These are phyloP conservation scores for Acrodontium crateriforme DNA, from an alignment of 2,329 filamentous ascomycete genomes.

Conservation along the genomic window DNA sequence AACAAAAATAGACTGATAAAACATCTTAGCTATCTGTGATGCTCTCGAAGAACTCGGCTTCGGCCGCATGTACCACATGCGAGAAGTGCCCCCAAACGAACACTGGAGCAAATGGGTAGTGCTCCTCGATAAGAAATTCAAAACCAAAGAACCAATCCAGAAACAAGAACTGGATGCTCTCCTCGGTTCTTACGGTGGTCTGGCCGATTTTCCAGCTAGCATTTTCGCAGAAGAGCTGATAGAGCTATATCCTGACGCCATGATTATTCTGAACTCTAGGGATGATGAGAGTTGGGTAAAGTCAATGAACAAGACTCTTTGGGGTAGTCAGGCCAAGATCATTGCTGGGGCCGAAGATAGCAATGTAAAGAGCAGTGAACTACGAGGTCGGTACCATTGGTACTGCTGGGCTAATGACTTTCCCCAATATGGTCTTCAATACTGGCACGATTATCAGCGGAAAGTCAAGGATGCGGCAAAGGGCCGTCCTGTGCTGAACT, in stretches of 20 bases:
- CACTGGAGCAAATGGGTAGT: too few species aligned
- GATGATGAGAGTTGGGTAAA: neutral
- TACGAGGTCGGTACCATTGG: neutral
- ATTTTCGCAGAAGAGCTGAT: conserved; percentile 11
- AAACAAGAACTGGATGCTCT: conserved; percentile 52
- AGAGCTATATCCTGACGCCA: conserved; percentile 12
- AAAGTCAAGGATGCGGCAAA: neutral
- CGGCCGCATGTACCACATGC: too few species aligned
- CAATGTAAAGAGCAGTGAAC: too few species aligned
- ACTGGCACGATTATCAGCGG: conserved; percentile 1
- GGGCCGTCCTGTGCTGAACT: conserved; percentile 7
- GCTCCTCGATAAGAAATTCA: too few species aligned
- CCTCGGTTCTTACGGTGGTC: conserved; percentile 40
- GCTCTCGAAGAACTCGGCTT: too few species aligned
- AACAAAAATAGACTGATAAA: too few species aligned
- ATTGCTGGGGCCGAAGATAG: too few species aligned
- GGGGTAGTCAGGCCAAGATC: too few species aligned
- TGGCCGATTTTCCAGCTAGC: conserved; percentile 7
- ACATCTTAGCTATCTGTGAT: too few species aligned
- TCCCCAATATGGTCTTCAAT: too few species aligned
- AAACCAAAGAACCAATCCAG: conserved; percentile 8
- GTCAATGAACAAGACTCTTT: neutral
- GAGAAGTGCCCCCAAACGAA: too few species aligned
- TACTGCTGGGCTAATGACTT: neutral
- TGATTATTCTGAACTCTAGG: conserved; percentile 1